These are phyloP conservation scores for Fonsecaea pugnacius DNA, from an alignment of 2,329 filamentous ascomycete genomes.

Conservation along the genomic window DNA sequence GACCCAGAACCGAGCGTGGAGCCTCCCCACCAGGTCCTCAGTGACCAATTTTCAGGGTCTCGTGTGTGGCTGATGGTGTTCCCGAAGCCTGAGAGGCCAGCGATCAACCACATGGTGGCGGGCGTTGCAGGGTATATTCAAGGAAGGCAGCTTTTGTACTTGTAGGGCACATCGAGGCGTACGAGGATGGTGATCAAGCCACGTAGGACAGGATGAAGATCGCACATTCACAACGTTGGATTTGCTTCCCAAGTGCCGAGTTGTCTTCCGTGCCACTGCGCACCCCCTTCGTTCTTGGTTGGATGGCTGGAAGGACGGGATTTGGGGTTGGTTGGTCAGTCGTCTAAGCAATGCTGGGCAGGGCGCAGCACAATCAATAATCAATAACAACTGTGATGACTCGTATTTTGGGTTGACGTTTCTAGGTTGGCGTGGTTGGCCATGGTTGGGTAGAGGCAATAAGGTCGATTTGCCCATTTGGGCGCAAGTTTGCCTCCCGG, in stretches of 20 bases:
- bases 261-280: neutral
- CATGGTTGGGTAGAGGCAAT: neutral
- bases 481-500: neutral
- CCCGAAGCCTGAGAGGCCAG: slow-evolving; percentile 7
- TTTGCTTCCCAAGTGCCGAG: slow-evolving; percentile 1
- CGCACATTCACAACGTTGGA: neutral
- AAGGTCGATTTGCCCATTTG: neutral
- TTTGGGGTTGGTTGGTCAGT: neutral
- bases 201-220: slow-evolving; percentile 21
- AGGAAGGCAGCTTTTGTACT: neutral
- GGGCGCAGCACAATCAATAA: neutral
- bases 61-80: slow-evolving; percentile 7
- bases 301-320: neutral
- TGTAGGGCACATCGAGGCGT: slow-evolving; percentile 7
- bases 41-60: slow-evolving; percentile 15
- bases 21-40: neutral
- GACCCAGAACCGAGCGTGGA: slow-evolving; percentile 11
- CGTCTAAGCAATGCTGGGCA: neutral
- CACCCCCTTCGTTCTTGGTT: neutral
- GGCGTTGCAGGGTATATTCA: slow-evolving; percentile 10
- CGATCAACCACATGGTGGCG: slow-evolving; percentile 11
- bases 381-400: neutral
- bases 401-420: slow-evolving; percentile 3
- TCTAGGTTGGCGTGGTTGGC: neutral
- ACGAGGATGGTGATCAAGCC: slow-evolving; percentile 13